Percentiles rank a stretch among this genome's conserved stretches.
Evolutionary conservation across 78 protist genomes (phyloP).

Genomic region (Protostelium mycophagum): DNA sequence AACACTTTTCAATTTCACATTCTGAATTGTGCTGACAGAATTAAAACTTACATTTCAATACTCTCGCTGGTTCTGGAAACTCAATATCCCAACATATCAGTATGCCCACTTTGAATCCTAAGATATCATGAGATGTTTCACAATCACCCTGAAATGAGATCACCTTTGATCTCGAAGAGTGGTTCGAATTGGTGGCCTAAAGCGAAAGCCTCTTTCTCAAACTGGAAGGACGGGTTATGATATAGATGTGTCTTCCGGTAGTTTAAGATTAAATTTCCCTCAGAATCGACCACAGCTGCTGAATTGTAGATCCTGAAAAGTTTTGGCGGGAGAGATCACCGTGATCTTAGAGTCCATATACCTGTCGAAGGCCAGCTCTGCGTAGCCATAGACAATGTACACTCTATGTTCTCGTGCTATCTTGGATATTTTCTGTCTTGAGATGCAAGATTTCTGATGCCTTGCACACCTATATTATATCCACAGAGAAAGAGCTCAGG

Average conservation of each 20-base stretch:
- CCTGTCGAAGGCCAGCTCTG: neutral
- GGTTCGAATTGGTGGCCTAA: neutral
- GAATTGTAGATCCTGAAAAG: slow-evolving; percentile 3
- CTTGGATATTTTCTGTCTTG: neutral
- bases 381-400: slow-evolving; percentile 1
- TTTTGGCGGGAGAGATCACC: neutral
- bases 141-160: neutral
- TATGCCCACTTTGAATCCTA: neutral
- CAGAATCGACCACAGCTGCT: neutral
- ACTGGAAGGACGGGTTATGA: neutral
- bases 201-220: neutral
- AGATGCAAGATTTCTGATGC: neutral
- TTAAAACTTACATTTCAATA: neutral
- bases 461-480: neutral
- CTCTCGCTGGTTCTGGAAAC: neutral
- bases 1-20: too few species aligned
- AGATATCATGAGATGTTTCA: neutral
- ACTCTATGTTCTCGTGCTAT: slow-evolving; percentile 1
- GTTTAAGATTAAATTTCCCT: neutral
- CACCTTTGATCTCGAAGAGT: slow-evolving; percentile 8
- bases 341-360: neutral
- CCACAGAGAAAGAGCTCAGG: slow-evolving; percentile 6
- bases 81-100: slow-evolving; percentile 9
- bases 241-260: slow-evolving; percentile 7
- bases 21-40: too few species aligned